Evolutionary conservation across 2,329 filamentous ascomycete genomes (phyloP), one percentile per base, ranked within the genome.

Genomic region (Nannizziopsis arthrosporioides): DNA sequence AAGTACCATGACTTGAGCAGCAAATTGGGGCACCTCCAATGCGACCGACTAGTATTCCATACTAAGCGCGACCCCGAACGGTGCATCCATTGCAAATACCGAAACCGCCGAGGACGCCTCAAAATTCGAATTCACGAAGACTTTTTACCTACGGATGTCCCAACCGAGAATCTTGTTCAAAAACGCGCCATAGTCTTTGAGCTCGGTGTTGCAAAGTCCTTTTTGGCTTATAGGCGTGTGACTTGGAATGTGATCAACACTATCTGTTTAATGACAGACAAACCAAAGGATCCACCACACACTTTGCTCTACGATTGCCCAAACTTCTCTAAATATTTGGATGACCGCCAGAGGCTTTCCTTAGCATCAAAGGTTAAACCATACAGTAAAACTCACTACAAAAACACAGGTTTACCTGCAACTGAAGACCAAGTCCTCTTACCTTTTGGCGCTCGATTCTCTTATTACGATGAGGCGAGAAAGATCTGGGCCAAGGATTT

Each of bases 141-240:
- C 45, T 73, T 69, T 1, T 60, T 80, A 0, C 76, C 76, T 3
- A 34, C 42, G 0, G 48, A 63, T 1, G 8, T n/a, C 5, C 18
- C 39, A 27, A 15, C 5, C 12, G 41, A 56, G 0, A 49, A 49
- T 2, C 11, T 18, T n/a, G 15, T 58, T 2, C 54, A 64, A 5
- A 62, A 62, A n/a, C 68, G 71, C 22, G 64, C 63, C 0, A 59
- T 74, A 0, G 51, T 79, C 0, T 77, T 80, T 42, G 77, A 81
- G 51, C 58, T 80, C 0, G 51, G 45, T 0, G 63, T 67, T 17
- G 76, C 77, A 0, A 30, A 54, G 2, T 61, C 61, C 2, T 69
- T 77, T 17, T 60, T 62, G 1, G 58, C 61, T 0, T 81, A 79
- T 56, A 66, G 78, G 9, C 67, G 76, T 47, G 61, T 66, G 2